Evolutionary conservation across 2,329 filamentous ascomycete genomes (phyloP).

Genomic region (Metarhizium album): DNA sequence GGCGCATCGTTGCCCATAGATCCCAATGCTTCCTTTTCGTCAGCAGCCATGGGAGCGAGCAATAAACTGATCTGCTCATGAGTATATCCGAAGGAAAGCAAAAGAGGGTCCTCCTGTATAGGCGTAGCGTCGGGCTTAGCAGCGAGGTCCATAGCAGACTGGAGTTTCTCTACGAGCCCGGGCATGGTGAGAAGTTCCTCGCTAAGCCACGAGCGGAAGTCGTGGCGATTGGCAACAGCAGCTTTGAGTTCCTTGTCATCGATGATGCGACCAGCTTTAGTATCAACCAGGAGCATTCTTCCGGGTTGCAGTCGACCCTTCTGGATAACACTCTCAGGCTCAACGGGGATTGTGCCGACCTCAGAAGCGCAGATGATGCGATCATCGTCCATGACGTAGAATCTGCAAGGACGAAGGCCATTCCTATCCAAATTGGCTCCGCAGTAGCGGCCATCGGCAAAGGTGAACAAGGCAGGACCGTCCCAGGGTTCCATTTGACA

Average conservation of each 20-base stretch:
- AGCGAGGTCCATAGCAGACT: conserved; percentile 51
- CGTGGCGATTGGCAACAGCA: conserved; percentile 73
- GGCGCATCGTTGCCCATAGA: conserved; percentile 98
- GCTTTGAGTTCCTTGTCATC: conserved; percentile 87
- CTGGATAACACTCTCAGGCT: conserved; percentile 80
- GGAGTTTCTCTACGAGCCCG: conserved; percentile 54
- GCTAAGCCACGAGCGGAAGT: conserved; percentile 84
- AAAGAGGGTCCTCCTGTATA: conserved; percentile 73
- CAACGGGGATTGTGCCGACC: conserved; percentile 84
- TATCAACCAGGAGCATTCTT: conserved; percentile 93
- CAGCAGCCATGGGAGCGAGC: conserved; percentile 88
- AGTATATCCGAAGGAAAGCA: conserved; percentile 87
- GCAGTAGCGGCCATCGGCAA: conserved; percentile 91
- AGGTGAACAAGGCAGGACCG: conserved; percentile 91
- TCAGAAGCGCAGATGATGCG: conserved; percentile 96
- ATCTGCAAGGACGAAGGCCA: conserved; percentile 87
- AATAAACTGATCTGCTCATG: conserved; percentile 90
- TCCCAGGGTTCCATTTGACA: conserved; percentile 99
- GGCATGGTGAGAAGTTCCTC: conserved; percentile 76
- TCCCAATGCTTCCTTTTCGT: conserved; percentile 92
- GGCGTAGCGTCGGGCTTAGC: conserved; percentile 56
- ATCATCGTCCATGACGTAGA: conserved; percentile 94
- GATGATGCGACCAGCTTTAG: conserved; percentile 78
- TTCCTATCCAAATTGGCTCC: conserved; percentile 96
- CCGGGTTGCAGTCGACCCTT: conserved; percentile 91